These are phyloP conservation scores for Geosmithia morbida DNA, from an alignment of 2,329 filamentous ascomycete genomes.

Conservation along the genomic window DNA sequence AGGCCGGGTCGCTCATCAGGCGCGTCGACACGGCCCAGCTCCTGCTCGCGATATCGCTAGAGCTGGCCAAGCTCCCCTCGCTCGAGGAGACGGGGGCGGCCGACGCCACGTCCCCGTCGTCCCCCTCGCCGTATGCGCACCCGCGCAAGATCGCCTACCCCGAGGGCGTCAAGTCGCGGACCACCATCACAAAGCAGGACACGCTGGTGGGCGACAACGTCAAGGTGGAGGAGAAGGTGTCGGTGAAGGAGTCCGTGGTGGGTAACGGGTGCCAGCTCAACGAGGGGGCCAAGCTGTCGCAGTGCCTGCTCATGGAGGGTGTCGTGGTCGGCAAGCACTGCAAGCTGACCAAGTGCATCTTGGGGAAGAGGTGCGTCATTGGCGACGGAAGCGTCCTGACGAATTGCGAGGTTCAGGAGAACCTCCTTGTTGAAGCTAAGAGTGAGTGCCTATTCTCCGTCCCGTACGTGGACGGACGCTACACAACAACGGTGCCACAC, in stretches of 20 bases:
- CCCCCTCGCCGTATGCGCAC: slow-evolving; percentile 63
- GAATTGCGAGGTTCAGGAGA: slow-evolving; percentile 88
- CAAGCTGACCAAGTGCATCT: slow-evolving; percentile 74
- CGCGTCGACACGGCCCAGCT: slow-evolving; percentile 80
- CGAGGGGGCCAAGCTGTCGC: slow-evolving; percentile 70
- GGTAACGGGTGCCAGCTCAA: slow-evolving; percentile 79
- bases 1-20: slow-evolving; percentile 53
- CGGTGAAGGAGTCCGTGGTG: slow-evolving; percentile 86
- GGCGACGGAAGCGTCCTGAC: slow-evolving; percentile 71
- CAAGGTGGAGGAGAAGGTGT: slow-evolving; percentile 72
- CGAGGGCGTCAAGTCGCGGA: slow-evolving; percentile 64
- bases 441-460: slow-evolving; percentile 33
- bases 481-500: too few relatives aligned
- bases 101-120: slow-evolving; percentile 12
- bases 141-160: slow-evolving; percentile 69
- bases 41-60: slow-evolving; percentile 67
- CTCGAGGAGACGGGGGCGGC: slow-evolving; percentile 43
- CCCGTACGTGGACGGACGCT: background rate
- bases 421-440: slow-evolving; percentile 68
- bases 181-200: slow-evolving; percentile 71
- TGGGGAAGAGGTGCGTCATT: slow-evolving; percentile 68
- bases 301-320: slow-evolving; percentile 87
- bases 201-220: slow-evolving; percentile 80
- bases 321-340: slow-evolving; percentile 73
- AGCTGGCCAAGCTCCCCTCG: slow-evolving; percentile 71